phyloP scores from a whole-genome alignment of 2,329 filamentous ascomycete species.

The Venturia pyrina region DNA sequence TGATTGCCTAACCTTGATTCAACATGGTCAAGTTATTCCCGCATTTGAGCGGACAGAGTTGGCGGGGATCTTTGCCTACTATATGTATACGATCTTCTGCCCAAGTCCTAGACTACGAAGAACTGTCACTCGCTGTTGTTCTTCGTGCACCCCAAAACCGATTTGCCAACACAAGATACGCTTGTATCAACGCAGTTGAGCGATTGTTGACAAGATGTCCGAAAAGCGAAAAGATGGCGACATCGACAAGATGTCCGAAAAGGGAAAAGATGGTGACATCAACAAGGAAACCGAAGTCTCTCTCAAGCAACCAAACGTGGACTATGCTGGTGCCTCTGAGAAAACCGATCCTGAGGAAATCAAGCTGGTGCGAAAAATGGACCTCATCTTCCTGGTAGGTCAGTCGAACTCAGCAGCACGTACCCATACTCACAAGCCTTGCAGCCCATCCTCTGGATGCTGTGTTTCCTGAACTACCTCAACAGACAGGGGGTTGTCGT shows the following conservation, averaged over 20 bases:
- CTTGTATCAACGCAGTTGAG: too few relatives aligned
- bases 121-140: background rate
- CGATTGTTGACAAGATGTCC: background rate
- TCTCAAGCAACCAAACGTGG: conserved; percentile 7
- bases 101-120: background rate
- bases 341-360: conserved; percentile 27
- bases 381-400: conserved; percentile 24
- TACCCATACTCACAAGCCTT: conserved; percentile 24
- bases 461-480: conserved; percentile 24
- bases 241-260: background rate
- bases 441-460: conserved; percentile 24
- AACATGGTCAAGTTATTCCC: background rate
- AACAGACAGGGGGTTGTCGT: conserved; percentile 56
- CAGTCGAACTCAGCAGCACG: conserved; percentile 11
- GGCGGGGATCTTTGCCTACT: background rate
- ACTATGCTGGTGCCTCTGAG: conserved; percentile 25
- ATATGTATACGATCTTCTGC: background rate
- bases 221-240: background rate
- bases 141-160: background rate
- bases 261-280: background rate
- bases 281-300: background rate
- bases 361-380: conserved; percentile 24
- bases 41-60: background rate
- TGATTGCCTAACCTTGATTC: background rate
- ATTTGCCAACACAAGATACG: background rate